Base-by-base conservation (phyloP, 2,329 filamentous ascomycete species). In the Lachnellula arida region DNA sequence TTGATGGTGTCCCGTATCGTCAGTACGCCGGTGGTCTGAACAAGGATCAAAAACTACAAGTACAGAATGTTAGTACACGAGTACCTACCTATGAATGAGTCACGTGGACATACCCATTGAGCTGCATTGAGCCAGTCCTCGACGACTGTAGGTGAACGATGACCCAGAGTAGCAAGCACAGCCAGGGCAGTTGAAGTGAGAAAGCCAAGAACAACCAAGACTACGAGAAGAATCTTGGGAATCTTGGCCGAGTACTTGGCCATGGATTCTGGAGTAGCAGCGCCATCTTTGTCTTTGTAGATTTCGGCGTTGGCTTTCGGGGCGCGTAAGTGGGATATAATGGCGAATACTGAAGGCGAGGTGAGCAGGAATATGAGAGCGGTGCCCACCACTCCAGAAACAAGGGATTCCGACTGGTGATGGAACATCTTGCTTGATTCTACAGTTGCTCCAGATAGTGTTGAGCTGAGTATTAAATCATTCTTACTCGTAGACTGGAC, bases 251-350 rank as follows among this genome's bases (percentile, higher is more conserved):
- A 87, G 67, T 86, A 91, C 40, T 76, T 76, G 22, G 78, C 77
- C 51, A 84, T 68, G 1, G 84, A 83, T 66, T 87, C 83, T 42
- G 81, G 77, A 0, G 84, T 87, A 34, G 85, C 86, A 60, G 79
- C 76, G 49, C 88, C 88, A 71, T 92, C 88, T 59, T 78, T 73
- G 66, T 92, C 88, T 63, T 84, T 75, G 65, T 91, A 91, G 12
- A 77, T 73, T 11, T 78, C 72, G 42, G 66, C 56, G 70, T 67
- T 58, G 49, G 62, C 40, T 69, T 63, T 64, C 58, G 68, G 47
- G 46, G 48, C 40, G 66, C 63, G 56, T 69, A 62, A 60, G 62
- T 76, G 75, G 34, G 62, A 61, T 46, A 70, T 37, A 37, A 74
- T 62, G 44, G 70, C 68, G 39, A 67, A 56, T 22, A 74, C 35